Conservation (phyloP, 305 asterid species). For the Fraxinus baroniana region DNA sequence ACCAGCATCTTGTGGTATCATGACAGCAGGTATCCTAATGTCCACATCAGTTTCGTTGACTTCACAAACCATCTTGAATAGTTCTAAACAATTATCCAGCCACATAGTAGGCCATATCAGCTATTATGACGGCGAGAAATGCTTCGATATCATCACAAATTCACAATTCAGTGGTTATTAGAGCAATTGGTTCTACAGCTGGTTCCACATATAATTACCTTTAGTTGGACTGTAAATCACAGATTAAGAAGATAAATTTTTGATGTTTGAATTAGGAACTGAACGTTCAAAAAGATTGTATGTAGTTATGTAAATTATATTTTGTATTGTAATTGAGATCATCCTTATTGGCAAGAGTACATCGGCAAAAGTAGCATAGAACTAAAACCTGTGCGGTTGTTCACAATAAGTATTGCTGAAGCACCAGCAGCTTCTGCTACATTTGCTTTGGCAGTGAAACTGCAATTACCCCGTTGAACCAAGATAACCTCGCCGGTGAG, state of each 20-base stretch:
- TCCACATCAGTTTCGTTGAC: slow-evolving; percentile 63
- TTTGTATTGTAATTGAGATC: background rate
- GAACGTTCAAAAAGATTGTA: background rate
- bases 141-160: background rate
- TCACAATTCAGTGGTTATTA: slow-evolving; percentile 5
- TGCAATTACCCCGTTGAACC: slow-evolving; percentile 92
- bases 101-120: slow-evolving; percentile 5
- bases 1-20: slow-evolving; percentile 98
- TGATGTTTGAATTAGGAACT: background rate
- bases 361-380: background rate
- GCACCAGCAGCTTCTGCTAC: slow-evolving; percentile 98
- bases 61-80: slow-evolving; percentile 99
- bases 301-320: background rate
- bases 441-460: slow-evolving; percentile 85
- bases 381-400: slow-evolving; percentile 70
- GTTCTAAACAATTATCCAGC: slow-evolving; percentile 52
- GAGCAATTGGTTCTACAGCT: background rate
- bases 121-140: background rate
- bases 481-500: slow-evolving; percentile 81
- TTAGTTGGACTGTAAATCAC: slow-evolving; percentile 3
- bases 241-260: slow-evolving; percentile 1
- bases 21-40: slow-evolving; percentile 78
- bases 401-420: slow-evolving; percentile 80
- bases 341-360: background rate
- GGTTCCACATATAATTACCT: background rate